phyloP scores from a whole-genome alignment of 768 basidiomycete genomes.

The Glaciozyma antarctica region DNA sequence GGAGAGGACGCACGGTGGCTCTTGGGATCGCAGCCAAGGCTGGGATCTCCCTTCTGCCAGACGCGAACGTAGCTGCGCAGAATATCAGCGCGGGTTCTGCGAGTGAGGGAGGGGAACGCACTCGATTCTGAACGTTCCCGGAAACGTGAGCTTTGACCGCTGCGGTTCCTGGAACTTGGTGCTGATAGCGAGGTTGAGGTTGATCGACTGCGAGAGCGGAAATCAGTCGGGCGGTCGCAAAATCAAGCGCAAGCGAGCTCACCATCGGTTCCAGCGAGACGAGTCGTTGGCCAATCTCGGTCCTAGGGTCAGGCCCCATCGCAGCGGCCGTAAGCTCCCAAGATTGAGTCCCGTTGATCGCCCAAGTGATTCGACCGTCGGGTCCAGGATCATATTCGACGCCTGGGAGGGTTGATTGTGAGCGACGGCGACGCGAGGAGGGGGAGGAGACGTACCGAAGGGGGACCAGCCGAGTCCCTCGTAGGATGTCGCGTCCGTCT shows the following conservation, averaged over 20 bases:
- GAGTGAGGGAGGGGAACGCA: not conserved
- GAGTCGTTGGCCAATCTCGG: constrained; percentile 56
- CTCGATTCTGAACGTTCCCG: not conserved
- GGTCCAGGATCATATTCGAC: constrained; percentile 37
- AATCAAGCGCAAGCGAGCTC: constrained; percentile 30
- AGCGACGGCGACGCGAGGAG: not conserved
- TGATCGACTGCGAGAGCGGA: constrained; percentile 48
- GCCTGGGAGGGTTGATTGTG: constrained; percentile 19
- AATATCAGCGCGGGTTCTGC: not conserved
- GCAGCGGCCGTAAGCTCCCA: constrained; percentile 64
- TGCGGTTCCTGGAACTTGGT: constrained; percentile 30
- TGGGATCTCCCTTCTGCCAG: constrained; percentile 50
- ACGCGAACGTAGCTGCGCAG: constrained; percentile 32
- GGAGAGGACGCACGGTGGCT: not conserved
- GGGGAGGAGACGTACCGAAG: not conserved
- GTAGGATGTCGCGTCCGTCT: constrained; percentile 19
- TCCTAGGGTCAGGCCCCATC: constrained; percentile 54
- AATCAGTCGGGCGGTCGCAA: not conserved
- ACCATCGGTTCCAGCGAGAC: constrained; percentile 85
- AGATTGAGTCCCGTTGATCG: constrained; percentile 52
- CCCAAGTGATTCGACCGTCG: constrained; percentile 61
- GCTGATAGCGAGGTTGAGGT: constrained; percentile 58
- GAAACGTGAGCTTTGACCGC: constrained; percentile 35
- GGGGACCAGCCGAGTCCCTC: constrained; percentile 17
- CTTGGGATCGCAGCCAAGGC: constrained; percentile 67